These are phyloP conservation scores for Caloboletus inedulis DNA, from an alignment of 1,284 basidiomycete genomes.

Conservation along the genomic window DNA sequence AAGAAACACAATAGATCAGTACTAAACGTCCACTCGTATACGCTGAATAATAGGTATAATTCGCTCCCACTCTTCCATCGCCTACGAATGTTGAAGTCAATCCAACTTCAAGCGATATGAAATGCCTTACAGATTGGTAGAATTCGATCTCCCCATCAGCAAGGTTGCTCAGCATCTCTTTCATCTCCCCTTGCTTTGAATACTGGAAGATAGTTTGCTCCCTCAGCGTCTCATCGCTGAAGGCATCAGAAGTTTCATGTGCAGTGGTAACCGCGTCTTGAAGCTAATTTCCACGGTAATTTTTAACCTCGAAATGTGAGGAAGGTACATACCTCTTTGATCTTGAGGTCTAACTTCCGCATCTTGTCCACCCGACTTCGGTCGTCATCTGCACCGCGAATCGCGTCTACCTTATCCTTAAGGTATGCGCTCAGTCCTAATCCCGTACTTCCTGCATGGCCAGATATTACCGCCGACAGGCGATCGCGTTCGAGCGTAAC, in stretches of 20 bases:
- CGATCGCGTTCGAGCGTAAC: conserved; percentile 91
- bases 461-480: conserved; percentile 79
- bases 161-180: conserved; percentile 84
- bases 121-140: conserved; percentile 69
- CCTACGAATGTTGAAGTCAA: conserved; percentile 38
- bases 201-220: conserved; percentile 90
- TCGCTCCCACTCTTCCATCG: conserved; percentile 92
- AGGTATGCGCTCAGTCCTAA: conserved; percentile 88
- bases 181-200: conserved; percentile 93
- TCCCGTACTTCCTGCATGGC: conserved; percentile 76
- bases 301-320: not conserved
- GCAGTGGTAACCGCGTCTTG: conserved; percentile 95
- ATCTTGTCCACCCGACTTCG: conserved; percentile 89
- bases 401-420: conserved; percentile 89
- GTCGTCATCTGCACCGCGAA: conserved; percentile 93
- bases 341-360: conserved; percentile 88
- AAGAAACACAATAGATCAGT: conserved; percentile 22
- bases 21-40: conserved; percentile 80
- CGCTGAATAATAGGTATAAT: conserved; percentile 85
- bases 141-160: conserved; percentile 95
- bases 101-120: not conserved
- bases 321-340: conserved; percentile 75
- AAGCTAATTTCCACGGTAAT: conserved; percentile 49
- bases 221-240: conserved; percentile 89
- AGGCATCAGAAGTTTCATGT: conserved; percentile 93